Base-by-base conservation (phyloP, 2,329 filamentous ascomycete genomes). In the Zymoseptoria crescenta region DNA sequence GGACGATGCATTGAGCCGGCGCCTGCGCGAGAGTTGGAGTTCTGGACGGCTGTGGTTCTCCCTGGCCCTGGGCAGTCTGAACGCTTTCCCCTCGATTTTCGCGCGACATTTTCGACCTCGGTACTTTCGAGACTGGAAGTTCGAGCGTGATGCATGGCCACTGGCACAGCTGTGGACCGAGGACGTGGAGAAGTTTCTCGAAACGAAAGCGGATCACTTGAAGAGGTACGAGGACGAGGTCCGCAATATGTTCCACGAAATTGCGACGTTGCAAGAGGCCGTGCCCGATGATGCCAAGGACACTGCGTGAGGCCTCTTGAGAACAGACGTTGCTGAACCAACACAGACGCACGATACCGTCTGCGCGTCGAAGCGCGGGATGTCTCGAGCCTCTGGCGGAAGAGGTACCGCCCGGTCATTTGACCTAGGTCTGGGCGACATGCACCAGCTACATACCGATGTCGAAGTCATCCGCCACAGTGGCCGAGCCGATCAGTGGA, bases 131-230 rank as follows among this genome's bases (percentile, higher is more conserved):
- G 41, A 56, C 16, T 56, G n/a, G 8, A 9, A 56, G 10, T 50
- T 49, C 16, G 54, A 29, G 13, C 10, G 16, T 10, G 35, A 56
- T 27, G 54, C 29, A 13, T 49, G 30, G 54, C 29, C 54, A 30
- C 16, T 56, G 7, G 54, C 54, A 20, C 54, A 56, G 45, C 54
- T 56, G 16, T 56, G 54, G 54, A 24, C 9, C 2, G 54, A 56
- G 41, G 29, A 56, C 3, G 54, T 50, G 20, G 20, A 10, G 2
- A 24, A 56, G 24, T 56, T 56, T 27, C 24, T 56, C 27, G 27
- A 56, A 7, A 16, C 3, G 19, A 56, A 56, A 24, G 29, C 50
- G 19, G 54, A 56, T 16, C 35, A 30, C 20, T 21, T 49, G 45
- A 10, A 56, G 41, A 16, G 5, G n/a, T 56, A 56, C 27, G n/a